Evolutionary conservation across 129 eudicot species (phyloP).

Genomic region (Solidago caesia): DNA sequence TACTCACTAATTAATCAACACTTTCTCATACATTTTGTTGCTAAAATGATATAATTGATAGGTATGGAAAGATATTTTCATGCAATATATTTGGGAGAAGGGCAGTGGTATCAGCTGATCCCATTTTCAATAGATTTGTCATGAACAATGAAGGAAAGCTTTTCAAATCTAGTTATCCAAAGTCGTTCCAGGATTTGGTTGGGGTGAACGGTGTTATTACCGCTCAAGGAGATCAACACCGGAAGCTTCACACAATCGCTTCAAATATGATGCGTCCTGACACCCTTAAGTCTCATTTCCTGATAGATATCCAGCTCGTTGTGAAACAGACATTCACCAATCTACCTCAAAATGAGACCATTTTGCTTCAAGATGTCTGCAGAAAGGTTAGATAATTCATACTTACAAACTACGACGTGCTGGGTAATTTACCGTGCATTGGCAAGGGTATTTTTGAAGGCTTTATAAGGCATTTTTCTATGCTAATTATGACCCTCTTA

Average conservation of each 20-base stretch:
- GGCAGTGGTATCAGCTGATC: slow-evolving; percentile 78
- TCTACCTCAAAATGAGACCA: slow-evolving; percentile 43
- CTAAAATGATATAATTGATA: slow-evolving; percentile 15
- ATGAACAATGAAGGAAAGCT: slow-evolving; percentile 83
- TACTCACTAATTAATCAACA: neutral
- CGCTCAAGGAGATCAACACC: slow-evolving; percentile 73
- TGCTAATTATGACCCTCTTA: no score
- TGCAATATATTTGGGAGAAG: slow-evolving; percentile 67
- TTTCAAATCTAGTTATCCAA: slow-evolving; percentile 73
- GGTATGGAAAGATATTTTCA: slow-evolving; percentile 77
- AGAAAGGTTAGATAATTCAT: slow-evolving; percentile 51
- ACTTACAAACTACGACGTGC: neutral
- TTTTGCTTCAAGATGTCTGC: slow-evolving; percentile 73
- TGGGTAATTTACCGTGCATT: no score
- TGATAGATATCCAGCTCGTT: slow-evolving; percentile 57
- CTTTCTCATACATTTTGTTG: neutral
- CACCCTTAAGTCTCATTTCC: slow-evolving; percentile 53
- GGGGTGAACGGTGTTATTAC: slow-evolving; percentile 80
- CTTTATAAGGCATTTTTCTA: no score
- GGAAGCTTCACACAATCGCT: slow-evolving; percentile 73
- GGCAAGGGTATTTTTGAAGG: no score
- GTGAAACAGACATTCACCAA: slow-evolving; percentile 39
- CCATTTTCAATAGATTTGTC: slow-evolving; percentile 53
- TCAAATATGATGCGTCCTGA: slow-evolving; percentile 74
- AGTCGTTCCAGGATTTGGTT: slow-evolving; percentile 76